Evolutionary conservation across 352 stramenopile species (phyloP), one percentile per base, ranked within the genome.

Genomic region (Globisporangium solare): DNA sequence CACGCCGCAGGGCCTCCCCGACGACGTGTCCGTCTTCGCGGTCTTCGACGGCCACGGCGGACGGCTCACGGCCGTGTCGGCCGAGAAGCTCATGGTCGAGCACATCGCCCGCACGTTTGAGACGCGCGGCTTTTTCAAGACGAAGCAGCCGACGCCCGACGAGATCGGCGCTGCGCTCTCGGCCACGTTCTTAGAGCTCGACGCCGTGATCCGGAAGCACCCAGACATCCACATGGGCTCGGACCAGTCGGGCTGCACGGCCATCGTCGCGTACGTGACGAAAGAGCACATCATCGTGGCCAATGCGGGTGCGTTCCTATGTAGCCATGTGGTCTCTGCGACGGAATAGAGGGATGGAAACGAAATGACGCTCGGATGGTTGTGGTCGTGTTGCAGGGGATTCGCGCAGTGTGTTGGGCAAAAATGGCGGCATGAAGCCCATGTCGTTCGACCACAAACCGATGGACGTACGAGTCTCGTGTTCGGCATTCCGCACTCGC

Each of bases 391-490:
- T 35, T 22, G 24, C 50, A 82, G 74, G 83, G 18, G 85, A 93
- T 66, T 94, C 85, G n/a, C 71, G 85, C 56, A 86, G 79, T 43
- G 75, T 93, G 40, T 71, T 92, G 43, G 71, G 59, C 43, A 91
- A 86, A 54, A 53, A 69, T 20, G 64, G 66, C 14, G 54, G 52
- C 10, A 82, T 71, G 1, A 68, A 93, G 18, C 75, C 83, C 27
- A 90, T 96, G 73, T 95, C 85, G 20, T 88, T 79, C 47, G 92
- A 98, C 67, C 92, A 97, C 76, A 97, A 97, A 62, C 90, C 90
- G 20, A 86, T 88, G 58, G 95, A 97, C 58, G 82, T 89, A 64
- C 27, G 70, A 35, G 7, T 74, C 80, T 57, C 53, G 64, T 24
- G 20, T 39, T 37, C 59, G 73, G 27, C 27, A 35, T 35, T 8